These are phyloP conservation scores for Trichoderma atroviride DNA, from an alignment of 2,329 filamentous ascomycete genomes.

Conservation along the genomic window DNA sequence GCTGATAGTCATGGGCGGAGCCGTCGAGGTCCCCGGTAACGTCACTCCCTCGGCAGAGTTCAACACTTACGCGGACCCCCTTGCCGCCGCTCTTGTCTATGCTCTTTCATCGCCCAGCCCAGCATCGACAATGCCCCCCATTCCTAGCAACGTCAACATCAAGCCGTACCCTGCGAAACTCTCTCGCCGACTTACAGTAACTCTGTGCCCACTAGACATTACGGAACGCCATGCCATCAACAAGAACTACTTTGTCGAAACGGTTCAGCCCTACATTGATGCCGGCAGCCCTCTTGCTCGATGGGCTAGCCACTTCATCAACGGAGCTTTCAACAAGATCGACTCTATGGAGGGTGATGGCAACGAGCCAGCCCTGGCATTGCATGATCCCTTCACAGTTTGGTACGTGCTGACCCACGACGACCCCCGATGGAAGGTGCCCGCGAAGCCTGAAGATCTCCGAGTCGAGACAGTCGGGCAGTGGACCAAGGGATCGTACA, in stretches of 20 bases:
- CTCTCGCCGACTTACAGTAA: constrained; percentile 65
- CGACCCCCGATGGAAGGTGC: constrained; percentile 60
- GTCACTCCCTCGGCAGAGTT: constrained; percentile 87
- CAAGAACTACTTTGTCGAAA: constrained; percentile 59
- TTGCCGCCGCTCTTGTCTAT: constrained; percentile 75
- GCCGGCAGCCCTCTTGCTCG: constrained; percentile 71
- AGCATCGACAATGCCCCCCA: constrained; percentile 76
- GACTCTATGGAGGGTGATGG: constrained; percentile 62
- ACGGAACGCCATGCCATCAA: constrained; percentile 71
- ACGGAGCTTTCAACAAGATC: constrained; percentile 70
- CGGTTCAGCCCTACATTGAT: constrained; percentile 57
- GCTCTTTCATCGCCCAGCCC: constrained; percentile 76
- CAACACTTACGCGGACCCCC: constrained; percentile 88
- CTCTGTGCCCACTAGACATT: constrained; percentile 76
- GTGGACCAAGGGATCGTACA: constrained; percentile 91
- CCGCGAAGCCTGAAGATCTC: constrained; percentile 72
- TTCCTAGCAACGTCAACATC: constrained; percentile 56
- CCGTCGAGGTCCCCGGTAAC: constrained; percentile 79
- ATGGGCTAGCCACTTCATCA: constrained; percentile 74
- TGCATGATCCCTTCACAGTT: constrained; percentile 78
- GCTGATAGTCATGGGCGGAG: constrained; percentile 93
- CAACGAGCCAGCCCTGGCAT: constrained; percentile 61
- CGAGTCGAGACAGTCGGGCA: constrained; percentile 87
- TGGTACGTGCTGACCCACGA: constrained; percentile 73
- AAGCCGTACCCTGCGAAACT: constrained; percentile 66